phyloP scores from a whole-genome alignment of 805 yeast species.

The Naumovozyma castellii region DNA sequence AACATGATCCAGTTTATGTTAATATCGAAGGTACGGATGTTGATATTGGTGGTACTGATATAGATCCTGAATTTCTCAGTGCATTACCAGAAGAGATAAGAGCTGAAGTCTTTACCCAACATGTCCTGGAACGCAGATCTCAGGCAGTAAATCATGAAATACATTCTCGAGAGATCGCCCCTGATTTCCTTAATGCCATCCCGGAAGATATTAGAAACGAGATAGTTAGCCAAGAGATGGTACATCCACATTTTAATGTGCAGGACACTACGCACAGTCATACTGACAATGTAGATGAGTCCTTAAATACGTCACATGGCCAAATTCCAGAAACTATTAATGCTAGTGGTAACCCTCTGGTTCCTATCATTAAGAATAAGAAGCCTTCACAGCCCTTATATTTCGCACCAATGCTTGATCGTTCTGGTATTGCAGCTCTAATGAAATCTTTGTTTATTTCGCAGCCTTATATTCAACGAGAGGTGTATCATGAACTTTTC shows the following conservation, averaged over 20 bases:
- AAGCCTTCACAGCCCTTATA: constrained; percentile 32
- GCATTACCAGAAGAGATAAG: constrained; percentile 91
- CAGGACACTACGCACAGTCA: background rate
- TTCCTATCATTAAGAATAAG: background rate
- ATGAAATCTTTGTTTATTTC: constrained; percentile 66
- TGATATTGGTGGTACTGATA: constrained; percentile 81
- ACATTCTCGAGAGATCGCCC: constrained; percentile 58
- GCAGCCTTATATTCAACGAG: constrained; percentile 53
- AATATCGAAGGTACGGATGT: constrained; percentile 68
- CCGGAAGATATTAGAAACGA: constrained; percentile 60
- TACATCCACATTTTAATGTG: constrained; percentile 29
- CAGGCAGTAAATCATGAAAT: constrained; percentile 39
- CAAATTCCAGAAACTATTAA: background rate
- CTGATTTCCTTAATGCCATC: constrained; percentile 70
- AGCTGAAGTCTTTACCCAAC: constrained; percentile 83
- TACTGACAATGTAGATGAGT: background rate
- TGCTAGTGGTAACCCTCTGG: background rate
- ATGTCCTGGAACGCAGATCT: constrained; percentile 63
- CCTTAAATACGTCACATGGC: background rate
- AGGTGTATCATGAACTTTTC: constrained; percentile 53
- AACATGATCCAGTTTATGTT: constrained; percentile 52
- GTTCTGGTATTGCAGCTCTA: constrained; percentile 64
- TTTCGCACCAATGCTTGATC: constrained; percentile 63
- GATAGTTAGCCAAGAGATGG: constrained; percentile 48
- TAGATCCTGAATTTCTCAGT: constrained; percentile 82